Conservation (phyloP, 2,329 filamentous ascomycete genomes). For the Aaosphaeria arxii region DNA sequence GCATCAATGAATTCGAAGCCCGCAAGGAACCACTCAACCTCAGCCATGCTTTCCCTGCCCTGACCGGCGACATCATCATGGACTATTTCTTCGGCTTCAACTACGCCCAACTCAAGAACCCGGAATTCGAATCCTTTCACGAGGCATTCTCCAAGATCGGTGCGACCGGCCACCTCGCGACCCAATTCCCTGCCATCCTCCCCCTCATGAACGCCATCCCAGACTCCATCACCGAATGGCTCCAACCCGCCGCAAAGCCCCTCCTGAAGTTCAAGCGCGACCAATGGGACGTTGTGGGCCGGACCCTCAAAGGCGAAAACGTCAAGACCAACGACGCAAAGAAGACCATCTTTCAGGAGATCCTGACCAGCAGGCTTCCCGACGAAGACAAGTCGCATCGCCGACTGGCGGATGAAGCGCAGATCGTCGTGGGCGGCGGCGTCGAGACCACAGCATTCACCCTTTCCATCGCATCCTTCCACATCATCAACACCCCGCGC, state of each 20-base stretch:
- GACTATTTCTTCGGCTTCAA: neutral
- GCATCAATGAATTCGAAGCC: constrained; percentile 28
- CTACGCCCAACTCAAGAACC: constrained; percentile 23
- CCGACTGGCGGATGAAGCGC: constrained; percentile 38
- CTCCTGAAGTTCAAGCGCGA: constrained; percentile 30
- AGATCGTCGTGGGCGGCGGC: constrained; percentile 38
- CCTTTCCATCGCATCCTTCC: constrained; percentile 25
- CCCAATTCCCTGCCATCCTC: constrained; percentile 29
- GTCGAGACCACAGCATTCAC: constrained; percentile 38
- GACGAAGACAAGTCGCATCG: constrained; percentile 34
- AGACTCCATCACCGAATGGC: constrained; percentile 23
- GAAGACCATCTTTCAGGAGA: constrained; percentile 34
- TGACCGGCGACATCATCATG: neutral
- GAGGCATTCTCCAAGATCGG: constrained; percentile 32
- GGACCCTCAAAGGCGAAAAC: constrained; percentile 24
- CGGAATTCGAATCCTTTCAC: constrained; percentile 33
- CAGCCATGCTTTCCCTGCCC: neutral
- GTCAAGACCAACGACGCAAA: constrained; percentile 30
- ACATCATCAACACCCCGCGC: constrained; percentile 22
- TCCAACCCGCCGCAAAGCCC: constrained; percentile 29
- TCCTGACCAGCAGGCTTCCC: constrained; percentile 26
- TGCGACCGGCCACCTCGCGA: constrained; percentile 28
- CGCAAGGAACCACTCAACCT: constrained; percentile 14
- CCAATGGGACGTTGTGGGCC: constrained; percentile 20
- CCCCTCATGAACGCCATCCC: constrained; percentile 33